Evolutionary conservation across 371 early-diverging fungal genomes (phyloP).

Genomic region (Haplosporangium sp.): DNA sequence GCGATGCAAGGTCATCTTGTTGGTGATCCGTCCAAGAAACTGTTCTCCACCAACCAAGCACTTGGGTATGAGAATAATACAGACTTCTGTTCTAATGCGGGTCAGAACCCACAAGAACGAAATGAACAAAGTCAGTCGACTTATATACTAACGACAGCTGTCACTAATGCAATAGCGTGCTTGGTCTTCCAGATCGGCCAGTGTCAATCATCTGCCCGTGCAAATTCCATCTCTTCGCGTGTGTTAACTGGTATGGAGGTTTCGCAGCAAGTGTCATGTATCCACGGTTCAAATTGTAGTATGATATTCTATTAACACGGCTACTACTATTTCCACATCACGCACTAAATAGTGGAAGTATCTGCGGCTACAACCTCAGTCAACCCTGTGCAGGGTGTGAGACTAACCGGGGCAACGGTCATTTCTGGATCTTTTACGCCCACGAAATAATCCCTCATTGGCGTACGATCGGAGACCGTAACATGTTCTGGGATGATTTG

Average conservation of each 20-base stretch:
- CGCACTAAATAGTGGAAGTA: conserved; percentile 25
- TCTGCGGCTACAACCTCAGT: conserved; percentile 51
- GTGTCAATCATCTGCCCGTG: conserved; percentile 54
- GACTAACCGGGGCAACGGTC: conserved; percentile 54
- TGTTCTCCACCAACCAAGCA: conserved; percentile 49
- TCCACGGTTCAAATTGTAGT: not conserved
- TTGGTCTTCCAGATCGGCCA: conserved; percentile 51
- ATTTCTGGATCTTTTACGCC: conserved; percentile 55
- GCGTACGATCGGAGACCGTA: conserved; percentile 49
- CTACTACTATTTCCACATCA: too few species aligned
- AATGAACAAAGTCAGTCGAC: not conserved
- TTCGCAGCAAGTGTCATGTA: not conserved
- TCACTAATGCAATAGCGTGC: conserved; percentile 13
- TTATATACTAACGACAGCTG: not conserved
- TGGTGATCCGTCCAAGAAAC: conserved; percentile 46
- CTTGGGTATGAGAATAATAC: conserved; percentile 30
- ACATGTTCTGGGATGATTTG: conserved; percentile 55
- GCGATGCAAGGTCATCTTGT: conserved; percentile 54
- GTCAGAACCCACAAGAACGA: too few species aligned
- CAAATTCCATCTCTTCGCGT: conserved; percentile 54
- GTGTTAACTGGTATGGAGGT: conserved; percentile 46
- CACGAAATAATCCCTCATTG: conserved; percentile 47
- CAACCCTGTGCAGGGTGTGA: conserved; percentile 53
- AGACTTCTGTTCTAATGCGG: not conserved
- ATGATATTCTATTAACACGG: not conserved